Conservation (phyloP, 2,329 filamentous ascomycete species). For the Coniochaeta sp. region DNA sequence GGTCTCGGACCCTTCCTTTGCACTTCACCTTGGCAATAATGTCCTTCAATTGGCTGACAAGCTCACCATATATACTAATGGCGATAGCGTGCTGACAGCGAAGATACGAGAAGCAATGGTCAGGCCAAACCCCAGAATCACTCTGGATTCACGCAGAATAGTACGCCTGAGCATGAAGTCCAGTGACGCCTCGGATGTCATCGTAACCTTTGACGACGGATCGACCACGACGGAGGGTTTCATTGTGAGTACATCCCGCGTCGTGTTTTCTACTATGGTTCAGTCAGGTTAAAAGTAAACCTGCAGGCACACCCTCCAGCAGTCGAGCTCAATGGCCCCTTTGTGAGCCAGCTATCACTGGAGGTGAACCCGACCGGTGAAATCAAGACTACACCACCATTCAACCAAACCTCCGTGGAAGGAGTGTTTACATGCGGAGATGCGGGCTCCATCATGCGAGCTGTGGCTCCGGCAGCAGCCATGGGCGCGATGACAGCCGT, state of each 20-base stretch:
- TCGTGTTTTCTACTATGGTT: too few species aligned
- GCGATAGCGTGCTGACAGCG: slow-evolving; percentile 22
- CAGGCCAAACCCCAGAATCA: slow-evolving; percentile 8
- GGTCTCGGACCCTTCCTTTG: slow-evolving; percentile 19
- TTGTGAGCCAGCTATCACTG: slow-evolving; percentile 35
- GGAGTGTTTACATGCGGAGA: slow-evolving; percentile 50
- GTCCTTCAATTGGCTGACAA: slow-evolving; percentile 31
- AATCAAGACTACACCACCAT: slow-evolving; percentile 32
- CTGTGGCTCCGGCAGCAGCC: slow-evolving; percentile 18
- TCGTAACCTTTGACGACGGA: slow-evolving; percentile 32
- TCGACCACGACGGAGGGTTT: slow-evolving; percentile 27
- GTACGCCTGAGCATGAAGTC: slow-evolving; percentile 18
- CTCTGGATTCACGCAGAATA: slow-evolving; percentile 15
- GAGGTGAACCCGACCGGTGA: slow-evolving; percentile 32
- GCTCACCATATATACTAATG: slow-evolving; percentile 46
- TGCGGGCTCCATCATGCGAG: slow-evolving; percentile 24
- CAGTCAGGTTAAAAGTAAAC: too few species aligned
- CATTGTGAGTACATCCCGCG: slow-evolving; percentile 15
- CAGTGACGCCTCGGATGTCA: slow-evolving; percentile 18
- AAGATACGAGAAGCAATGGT: slow-evolving; percentile 18
- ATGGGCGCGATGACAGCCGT: slow-evolving; percentile 1
- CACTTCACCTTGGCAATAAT: slow-evolving; percentile 33
- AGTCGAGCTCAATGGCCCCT: slow-evolving; percentile 28
- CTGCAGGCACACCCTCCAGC: slow-evolving; percentile 1
- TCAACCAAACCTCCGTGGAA: slow-evolving; percentile 38